These are phyloP conservation scores for Colletotrichum viniferum DNA, from an alignment of 2,329 filamentous ascomycete species.

Conservation along the genomic window DNA sequence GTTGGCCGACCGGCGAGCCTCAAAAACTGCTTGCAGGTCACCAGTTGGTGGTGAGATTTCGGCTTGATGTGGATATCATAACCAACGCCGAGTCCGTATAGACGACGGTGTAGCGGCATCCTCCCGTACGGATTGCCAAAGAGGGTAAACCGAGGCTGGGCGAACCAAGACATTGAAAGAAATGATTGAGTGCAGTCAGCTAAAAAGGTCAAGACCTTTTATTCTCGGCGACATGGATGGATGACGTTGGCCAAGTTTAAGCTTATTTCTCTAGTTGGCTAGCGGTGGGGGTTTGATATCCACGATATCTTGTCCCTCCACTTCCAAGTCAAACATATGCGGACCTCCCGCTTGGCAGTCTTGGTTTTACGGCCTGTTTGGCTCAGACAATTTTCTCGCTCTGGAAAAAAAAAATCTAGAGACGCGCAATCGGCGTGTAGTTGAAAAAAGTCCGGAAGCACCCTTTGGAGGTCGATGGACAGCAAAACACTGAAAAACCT, in stretches of 20 bases:
- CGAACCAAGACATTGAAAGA: not conserved
- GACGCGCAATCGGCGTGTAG: not conserved
- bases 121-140: constrained; percentile 17
- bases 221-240: constrained; percentile 15
- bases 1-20: not conserved
- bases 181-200: not conserved
- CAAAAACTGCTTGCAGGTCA: not conserved
- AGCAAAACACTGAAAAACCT: not conserved
- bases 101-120: not conserved
- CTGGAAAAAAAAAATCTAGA: not conserved
- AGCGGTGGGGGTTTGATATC: not conserved
- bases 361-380: not conserved
- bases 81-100: constrained; percentile 2
- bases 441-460: not conserved
- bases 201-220: not conserved
- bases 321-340: constrained; percentile 2
- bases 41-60: not conserved
- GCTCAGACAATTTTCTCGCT: not conserved
- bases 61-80: not conserved
- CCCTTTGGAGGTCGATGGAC: not conserved
- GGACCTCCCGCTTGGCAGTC: constrained; percentile 5
- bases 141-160: constrained; percentile 13
- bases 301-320: constrained; percentile 11
- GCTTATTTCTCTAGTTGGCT: constrained; percentile 18
- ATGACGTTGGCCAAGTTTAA: constrained; percentile 23